Percentiles rank a stretch among this genome's conserved stretches.
Evolutionary conservation across 345 rosid genomes (phyloP).

Genomic region (Arabidopsis suecica): DNA sequence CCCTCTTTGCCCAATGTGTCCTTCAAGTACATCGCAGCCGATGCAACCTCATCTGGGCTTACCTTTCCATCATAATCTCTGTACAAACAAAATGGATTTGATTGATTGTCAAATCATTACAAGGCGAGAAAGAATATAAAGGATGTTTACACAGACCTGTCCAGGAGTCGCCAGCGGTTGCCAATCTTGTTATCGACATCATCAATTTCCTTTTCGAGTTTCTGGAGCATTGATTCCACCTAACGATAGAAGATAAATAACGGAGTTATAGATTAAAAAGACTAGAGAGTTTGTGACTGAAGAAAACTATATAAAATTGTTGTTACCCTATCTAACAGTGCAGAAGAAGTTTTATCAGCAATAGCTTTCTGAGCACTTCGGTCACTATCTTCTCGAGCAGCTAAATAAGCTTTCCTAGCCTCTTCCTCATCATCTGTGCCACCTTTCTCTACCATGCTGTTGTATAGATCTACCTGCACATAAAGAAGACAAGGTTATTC

Average conservation of each 20-base stretch:
- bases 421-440: slow-evolving; percentile 80
- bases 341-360: slow-evolving; percentile 81
- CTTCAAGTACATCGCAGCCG: slow-evolving; percentile 83
- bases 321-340: slow-evolving; percentile 74
- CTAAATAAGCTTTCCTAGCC: slow-evolving; percentile 83
- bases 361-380: slow-evolving; percentile 63
- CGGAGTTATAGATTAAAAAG: slow-evolving; percentile 1
- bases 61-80: slow-evolving; percentile 97
- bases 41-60: slow-evolving; percentile 91
- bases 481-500: not conserved
- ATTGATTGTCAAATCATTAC: not conserved
- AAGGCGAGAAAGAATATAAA: not conserved
- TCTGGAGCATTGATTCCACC: slow-evolving; percentile 97
- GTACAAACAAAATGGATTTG: slow-evolving; percentile 19
- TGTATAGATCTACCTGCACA: slow-evolving; percentile 77
- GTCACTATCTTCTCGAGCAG: slow-evolving; percentile 83
- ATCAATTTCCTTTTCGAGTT: slow-evolving; percentile 95
- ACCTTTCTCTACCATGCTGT: slow-evolving; percentile 90
- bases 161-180: slow-evolving; percentile 86
- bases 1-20: slow-evolving; percentile 90
- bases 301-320: not conserved
- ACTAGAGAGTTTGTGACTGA: slow-evolving; percentile 2
- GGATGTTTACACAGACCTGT: slow-evolving; percentile 59
- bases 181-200: slow-evolving; percentile 98
- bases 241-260: slow-evolving; percentile 44